Evolutionary conservation across 2,329 filamentous ascomycete genomes (phyloP).

Genomic region (Ceratocystis cubensis): DNA sequence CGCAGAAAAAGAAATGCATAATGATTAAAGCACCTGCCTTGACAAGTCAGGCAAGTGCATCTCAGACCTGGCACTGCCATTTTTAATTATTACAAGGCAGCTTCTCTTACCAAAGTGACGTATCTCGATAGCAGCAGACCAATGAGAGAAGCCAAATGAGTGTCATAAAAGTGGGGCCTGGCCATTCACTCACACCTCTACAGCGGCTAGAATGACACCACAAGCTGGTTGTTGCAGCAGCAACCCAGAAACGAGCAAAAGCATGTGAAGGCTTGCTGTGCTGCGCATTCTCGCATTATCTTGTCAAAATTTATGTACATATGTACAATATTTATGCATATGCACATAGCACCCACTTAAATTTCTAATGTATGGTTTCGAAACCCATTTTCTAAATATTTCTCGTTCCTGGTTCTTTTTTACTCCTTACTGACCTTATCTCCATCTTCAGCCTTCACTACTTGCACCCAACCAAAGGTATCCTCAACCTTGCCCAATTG

Average conservation of each 20-base stretch:
- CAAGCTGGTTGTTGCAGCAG: neutral
- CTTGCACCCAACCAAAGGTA: conserved; percentile 56
- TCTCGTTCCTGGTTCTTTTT: neutral
- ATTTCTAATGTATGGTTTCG: neutral
- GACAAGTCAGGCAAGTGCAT: too few relatives aligned
- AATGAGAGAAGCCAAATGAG: neutral
- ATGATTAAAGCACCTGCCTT: too few relatives aligned
- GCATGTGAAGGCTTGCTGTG: too few relatives aligned
- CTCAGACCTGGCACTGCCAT: too few relatives aligned
- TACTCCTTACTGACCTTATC: conserved; percentile 29
- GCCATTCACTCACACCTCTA: neutral
- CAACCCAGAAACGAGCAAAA: neutral
- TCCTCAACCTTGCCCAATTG: conserved; percentile 73
- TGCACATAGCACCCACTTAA: neutral
- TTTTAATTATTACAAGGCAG: neutral
- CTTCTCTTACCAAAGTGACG: conserved; percentile 2
- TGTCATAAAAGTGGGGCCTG: neutral
- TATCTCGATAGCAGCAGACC: neutral
- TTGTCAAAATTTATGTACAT: neutral
- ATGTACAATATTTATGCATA: conserved; percentile 1
- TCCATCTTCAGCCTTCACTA: conserved; percentile 36
- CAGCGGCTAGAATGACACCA: neutral
- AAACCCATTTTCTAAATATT: neutral
- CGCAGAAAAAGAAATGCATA: neutral
- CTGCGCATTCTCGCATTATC: too few relatives aligned